A percentile compares a stretch with the other conserved stretches of the same genome.
These are phyloP conservation scores for Arthroderma uncinatum DNA, from an alignment of 2,329 filamentous ascomycete genomes.

Conservation along the genomic window DNA sequence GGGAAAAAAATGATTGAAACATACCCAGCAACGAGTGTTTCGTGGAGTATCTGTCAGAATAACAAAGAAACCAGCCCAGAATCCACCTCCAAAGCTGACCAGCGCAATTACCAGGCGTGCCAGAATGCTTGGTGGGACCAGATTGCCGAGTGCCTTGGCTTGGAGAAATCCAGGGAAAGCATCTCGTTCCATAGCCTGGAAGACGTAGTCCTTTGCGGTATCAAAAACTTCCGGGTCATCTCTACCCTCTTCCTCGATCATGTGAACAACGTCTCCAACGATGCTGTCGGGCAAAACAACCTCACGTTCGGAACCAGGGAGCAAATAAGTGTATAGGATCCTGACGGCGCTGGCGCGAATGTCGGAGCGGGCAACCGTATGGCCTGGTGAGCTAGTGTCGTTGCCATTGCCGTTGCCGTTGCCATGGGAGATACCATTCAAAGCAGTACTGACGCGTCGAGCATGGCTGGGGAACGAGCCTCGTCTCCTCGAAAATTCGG, in stretches of 20 bases:
- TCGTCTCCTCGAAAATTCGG: slow-evolving; percentile 29
- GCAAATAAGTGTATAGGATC: slow-evolving; percentile 94
- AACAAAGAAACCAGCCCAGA: slow-evolving; percentile 88
- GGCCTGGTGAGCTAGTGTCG: slow-evolving; percentile 70
- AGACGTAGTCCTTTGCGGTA: slow-evolving; percentile 95
- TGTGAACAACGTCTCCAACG: slow-evolving; percentile 69
- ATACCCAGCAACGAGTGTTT: slow-evolving; percentile 70
- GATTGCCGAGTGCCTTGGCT: slow-evolving; percentile 88
- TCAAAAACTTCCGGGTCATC: slow-evolving; percentile 98
- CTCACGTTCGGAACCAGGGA: slow-evolving; percentile 91
- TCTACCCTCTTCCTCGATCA: slow-evolving; percentile 81
- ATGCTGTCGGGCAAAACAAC: slow-evolving; percentile 86
- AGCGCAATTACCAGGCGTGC: slow-evolving; percentile 76
- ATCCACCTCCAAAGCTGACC: slow-evolving; percentile 74
- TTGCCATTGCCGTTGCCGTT: slow-evolving; percentile 40
- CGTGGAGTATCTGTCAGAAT: slow-evolving; percentile 78
- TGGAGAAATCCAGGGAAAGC: slow-evolving; percentile 95
- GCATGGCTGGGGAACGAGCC: slow-evolving; percentile 37
- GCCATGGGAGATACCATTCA: slow-evolving; percentile 43
- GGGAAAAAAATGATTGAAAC: slow-evolving; percentile 25
- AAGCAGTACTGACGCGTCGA: slow-evolving; percentile 50
- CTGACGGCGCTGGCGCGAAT: slow-evolving; percentile 91
- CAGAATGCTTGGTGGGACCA: slow-evolving; percentile 83
- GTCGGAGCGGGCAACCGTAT: slow-evolving; percentile 77
- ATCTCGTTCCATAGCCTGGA: slow-evolving; percentile 98